Evolutionary conservation across 495 filamentous ascomycete species (phyloP), one percentile per base, ranked within the genome.

Genomic region (Aspergillus conjunctus): DNA sequence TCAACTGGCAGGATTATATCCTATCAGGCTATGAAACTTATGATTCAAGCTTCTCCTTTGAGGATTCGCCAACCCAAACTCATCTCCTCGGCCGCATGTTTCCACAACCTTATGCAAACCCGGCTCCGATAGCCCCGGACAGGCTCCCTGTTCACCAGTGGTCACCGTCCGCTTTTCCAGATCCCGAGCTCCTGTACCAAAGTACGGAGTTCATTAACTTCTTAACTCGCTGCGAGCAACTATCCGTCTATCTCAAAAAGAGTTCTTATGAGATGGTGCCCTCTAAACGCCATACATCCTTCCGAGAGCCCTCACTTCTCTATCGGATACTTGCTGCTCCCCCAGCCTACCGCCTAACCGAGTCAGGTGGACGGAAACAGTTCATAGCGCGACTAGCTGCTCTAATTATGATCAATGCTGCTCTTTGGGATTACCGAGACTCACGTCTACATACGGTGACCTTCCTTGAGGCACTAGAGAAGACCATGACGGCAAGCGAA

Each of bases 1-100:
- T 76, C 41, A 77, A 79, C 50, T 78, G 73, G 76, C 73, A 75
- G 66, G 75, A 78, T 55, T 77, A 78, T 57, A 75, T 76, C 30
- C 54, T 77, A 18, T 68, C 72, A 1, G 76, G 76, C 1, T 78
- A 77, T 56, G 73, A 77, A 37, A 72, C 68, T 1, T 61, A 72
- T 11, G 71, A 67, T 12, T 60, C 63, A 0, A 72, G 70, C 51
- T 76, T 78, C 44, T 73, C 65, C 37, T 77, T 73, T 41, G 70
- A 78, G 15, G 57, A 61, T 9, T 8, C 15, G n/a, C 51, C 22
- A 6, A 48, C 20, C 2, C 33, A 56, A 34, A 31, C 7, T 22
- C 54, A 26, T 33, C 5, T 32, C 56, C 21, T 65, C 61, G 9
- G 63, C 67, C 11, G 69, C 67, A 26, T 26, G 5, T 26, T 26